These are phyloP conservation scores for Colletotrichum tropicicola DNA, from an alignment of 2,329 filamentous ascomycete genomes.

Conservation along the genomic window DNA sequence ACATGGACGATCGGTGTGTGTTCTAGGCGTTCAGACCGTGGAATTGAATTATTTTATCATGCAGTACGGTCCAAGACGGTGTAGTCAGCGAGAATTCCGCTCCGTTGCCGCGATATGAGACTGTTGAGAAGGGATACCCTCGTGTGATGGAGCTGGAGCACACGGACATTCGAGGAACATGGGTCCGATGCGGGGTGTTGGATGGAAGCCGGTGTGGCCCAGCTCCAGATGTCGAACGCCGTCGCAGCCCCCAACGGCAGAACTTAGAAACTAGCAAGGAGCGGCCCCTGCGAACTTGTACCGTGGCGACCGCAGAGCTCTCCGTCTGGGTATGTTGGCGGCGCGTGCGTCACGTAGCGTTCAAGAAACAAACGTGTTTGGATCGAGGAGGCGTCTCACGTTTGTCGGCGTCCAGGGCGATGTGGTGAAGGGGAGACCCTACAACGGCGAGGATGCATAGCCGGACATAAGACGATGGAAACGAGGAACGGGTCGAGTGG, in stretches of 20 bases:
- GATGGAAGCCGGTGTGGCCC: background rate
- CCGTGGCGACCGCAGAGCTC: background rate
- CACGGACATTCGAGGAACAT: too few species aligned
- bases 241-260: conserved; percentile 5
- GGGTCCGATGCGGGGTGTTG: conserved; percentile 21
- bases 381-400: conserved; percentile 14
- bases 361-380: conserved; percentile 17
- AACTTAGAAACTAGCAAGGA: background rate
- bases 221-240: conserved; percentile 1
- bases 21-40: background rate
- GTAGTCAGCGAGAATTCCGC: background rate
- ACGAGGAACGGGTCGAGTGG: background rate
- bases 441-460: conserved; percentile 1
- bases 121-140: background rate
- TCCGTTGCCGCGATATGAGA: background rate
- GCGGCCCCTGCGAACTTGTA: background rate
- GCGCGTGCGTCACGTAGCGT: conserved; percentile 15
- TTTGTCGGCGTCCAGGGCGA: background rate
- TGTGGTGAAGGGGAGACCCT: background rate
- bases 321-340: conserved; percentile 1
- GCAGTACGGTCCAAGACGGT: background rate
- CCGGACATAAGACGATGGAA: background rate
- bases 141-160: background rate
- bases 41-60: background rate
- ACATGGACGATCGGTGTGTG: background rate